A percentile compares a stretch with the other conserved stretches of the same genome.
These are phyloP conservation scores for Lecanoromycetidae sp. DNA, from an alignment of 2,329 filamentous ascomycete species.

Conservation along the genomic window DNA sequence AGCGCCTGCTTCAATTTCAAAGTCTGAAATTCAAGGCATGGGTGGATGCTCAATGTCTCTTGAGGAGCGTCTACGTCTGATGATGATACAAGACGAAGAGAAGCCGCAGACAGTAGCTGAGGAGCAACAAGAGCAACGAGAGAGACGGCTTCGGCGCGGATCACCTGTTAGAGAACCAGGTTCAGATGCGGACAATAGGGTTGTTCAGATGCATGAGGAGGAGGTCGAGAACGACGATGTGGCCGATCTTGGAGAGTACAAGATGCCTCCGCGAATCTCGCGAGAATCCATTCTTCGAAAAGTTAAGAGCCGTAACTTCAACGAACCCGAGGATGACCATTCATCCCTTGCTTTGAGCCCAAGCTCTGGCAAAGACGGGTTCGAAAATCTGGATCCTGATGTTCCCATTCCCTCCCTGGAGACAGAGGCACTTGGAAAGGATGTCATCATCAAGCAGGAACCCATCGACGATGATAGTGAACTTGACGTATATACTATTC, in stretches of 20 bases:
- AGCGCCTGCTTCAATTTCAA: slow-evolving; percentile 55
- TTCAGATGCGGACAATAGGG: slow-evolving; percentile 21
- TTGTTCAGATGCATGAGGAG: slow-evolving; percentile 22
- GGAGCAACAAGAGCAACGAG: slow-evolving; percentile 18
- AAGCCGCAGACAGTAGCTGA: slow-evolving; percentile 12
- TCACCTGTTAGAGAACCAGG: slow-evolving; percentile 10
- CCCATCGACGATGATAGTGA: slow-evolving; percentile 38
- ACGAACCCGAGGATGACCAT: slow-evolving; percentile 32
- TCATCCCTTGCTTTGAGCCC: slow-evolving; percentile 33
- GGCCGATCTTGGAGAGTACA: slow-evolving; percentile 22
- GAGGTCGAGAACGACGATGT: slow-evolving; percentile 26
- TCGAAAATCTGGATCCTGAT: slow-evolving; percentile 60
- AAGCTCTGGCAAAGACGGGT: slow-evolving; percentile 44
- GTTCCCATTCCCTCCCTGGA: slow-evolving; percentile 82
- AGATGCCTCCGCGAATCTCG: slow-evolving; percentile 64
- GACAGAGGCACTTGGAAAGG: slow-evolving; percentile 43
- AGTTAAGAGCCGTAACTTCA: slow-evolving; percentile 48
- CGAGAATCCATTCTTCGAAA: slow-evolving; percentile 86
- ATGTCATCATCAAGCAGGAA: slow-evolving; percentile 55
- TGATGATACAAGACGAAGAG: slow-evolving; percentile 58
- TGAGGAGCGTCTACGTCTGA: slow-evolving; percentile 73
- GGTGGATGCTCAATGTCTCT: slow-evolving; percentile 66
- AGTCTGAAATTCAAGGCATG: slow-evolving; percentile 67
- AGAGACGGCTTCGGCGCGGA: slow-evolving; percentile 24
- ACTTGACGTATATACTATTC: slow-evolving; percentile 54